phyloP scores from a whole-genome alignment of 306 rosid species.

The Fragaria vesca region DNA sequence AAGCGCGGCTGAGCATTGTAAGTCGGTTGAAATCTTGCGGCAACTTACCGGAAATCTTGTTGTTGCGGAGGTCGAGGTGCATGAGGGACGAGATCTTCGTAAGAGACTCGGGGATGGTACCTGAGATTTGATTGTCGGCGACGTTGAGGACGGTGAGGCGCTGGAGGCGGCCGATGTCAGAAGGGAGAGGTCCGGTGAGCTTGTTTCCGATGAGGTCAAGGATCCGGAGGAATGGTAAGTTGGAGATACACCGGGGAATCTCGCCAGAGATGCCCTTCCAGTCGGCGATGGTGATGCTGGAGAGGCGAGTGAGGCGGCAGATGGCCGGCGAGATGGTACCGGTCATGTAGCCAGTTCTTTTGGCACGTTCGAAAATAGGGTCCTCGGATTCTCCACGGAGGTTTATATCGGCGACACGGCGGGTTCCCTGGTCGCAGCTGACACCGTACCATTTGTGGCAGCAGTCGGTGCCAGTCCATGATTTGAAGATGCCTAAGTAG shows the following conservation, averaged over 20 bases:
- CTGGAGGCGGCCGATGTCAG: slow-evolving; percentile 55
- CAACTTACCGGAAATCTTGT: slow-evolving; percentile 55
- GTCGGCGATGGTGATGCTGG: slow-evolving; percentile 72
- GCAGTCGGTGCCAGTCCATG: slow-evolving; percentile 84
- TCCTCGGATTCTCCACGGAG: slow-evolving; percentile 94
- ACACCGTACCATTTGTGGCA: slow-evolving; percentile 85
- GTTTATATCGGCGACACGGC: slow-evolving; percentile 79
- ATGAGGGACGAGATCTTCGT: slow-evolving; percentile 47
- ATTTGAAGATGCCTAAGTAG: slow-evolving; percentile 59
- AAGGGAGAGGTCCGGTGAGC: slow-evolving; percentile 56
- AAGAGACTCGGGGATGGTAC: slow-evolving; percentile 58
- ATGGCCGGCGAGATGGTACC: slow-evolving; percentile 69
- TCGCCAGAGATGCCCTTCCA: slow-evolving; percentile 94
- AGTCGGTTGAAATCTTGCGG: slow-evolving; percentile 50
- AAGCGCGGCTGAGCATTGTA: slow-evolving; percentile 77
- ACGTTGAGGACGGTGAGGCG: slow-evolving; percentile 72
- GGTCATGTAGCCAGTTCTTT: slow-evolving; percentile 85
- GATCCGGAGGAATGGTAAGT: slow-evolving; percentile 75
- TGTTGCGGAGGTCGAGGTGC: slow-evolving; percentile 89
- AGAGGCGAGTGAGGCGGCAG: slow-evolving; percentile 68
- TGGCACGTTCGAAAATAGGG: slow-evolving; percentile 48
- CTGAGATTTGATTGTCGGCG: slow-evolving; percentile 76
- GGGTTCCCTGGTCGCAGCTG: slow-evolving; percentile 66
- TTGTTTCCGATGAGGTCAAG: slow-evolving; percentile 79
- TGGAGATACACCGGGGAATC: slow-evolving; percentile 70